Percentiles rank a stretch among this genome's conserved stretches.
phyloP scores from a whole-genome alignment of 805 yeast genomes.

The Saturnispora dispora region DNA sequence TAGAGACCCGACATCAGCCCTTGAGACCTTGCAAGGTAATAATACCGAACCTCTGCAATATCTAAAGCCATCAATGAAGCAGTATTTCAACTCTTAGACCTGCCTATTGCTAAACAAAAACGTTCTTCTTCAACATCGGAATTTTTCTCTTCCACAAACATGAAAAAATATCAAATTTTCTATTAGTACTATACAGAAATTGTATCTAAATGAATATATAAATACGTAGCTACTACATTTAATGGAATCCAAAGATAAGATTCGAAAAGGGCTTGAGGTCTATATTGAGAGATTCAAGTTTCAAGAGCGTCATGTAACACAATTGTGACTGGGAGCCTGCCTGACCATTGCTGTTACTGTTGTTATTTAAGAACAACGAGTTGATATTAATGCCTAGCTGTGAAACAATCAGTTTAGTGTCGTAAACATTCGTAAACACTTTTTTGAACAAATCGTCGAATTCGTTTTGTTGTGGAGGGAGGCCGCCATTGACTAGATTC shows the following conservation, averaged over 20 bases:
- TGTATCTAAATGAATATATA: neutral
- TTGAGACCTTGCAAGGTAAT: neutral
- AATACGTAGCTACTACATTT: neutral
- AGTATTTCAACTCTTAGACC: neutral
- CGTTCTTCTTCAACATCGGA: neutral
- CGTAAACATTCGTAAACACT: slow-evolving; percentile 77
- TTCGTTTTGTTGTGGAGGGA: slow-evolving; percentile 28
- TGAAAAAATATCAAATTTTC: neutral
- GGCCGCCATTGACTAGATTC: neutral
- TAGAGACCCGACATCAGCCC: neutral
- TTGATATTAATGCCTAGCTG: neutral
- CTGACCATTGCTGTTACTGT: neutral
- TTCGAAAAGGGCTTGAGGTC: slow-evolving; percentile 14
- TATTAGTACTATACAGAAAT: neutral
- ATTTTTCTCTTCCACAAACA: neutral
- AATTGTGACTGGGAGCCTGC: neutral
- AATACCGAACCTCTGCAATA: neutral
- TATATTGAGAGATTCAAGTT: neutral
- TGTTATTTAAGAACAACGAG: neutral
- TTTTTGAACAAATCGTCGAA: slow-evolving; percentile 61
- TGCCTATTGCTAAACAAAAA: neutral
- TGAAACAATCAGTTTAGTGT: slow-evolving; percentile 51
- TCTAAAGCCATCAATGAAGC: slow-evolving; percentile 1
- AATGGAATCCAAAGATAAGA: slow-evolving; percentile 8
- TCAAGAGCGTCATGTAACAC: slow-evolving; percentile 4